These are phyloP conservation scores for Talaromyces thailandensis DNA, from an alignment of 495 filamentous ascomycete species.

Conservation along the genomic window DNA sequence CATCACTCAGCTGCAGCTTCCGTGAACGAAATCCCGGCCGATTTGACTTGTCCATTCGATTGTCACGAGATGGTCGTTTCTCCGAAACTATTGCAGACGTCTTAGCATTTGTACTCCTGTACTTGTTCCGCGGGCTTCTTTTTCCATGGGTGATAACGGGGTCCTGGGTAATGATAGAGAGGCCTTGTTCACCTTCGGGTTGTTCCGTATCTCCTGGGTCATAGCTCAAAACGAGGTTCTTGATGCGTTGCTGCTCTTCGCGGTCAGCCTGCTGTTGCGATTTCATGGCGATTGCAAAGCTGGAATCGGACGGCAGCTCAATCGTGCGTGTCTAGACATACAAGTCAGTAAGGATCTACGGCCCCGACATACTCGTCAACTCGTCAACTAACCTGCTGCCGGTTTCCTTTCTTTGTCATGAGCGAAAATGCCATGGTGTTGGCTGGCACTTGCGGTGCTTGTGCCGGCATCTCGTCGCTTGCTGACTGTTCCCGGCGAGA, in stretches of 20 bases:
- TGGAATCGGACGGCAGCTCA: slow-evolving; percentile 89
- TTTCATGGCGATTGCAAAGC: slow-evolving; percentile 91
- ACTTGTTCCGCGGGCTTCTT: slow-evolving; percentile 14
- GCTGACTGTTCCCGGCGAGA: slow-evolving; percentile 50
- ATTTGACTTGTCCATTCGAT: slow-evolving; percentile 58
- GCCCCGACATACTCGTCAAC: slow-evolving; percentile 16
- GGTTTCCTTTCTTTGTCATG: slow-evolving; percentile 92
- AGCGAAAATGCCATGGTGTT: slow-evolving; percentile 90
- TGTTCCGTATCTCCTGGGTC: slow-evolving; percentile 71
- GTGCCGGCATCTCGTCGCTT: slow-evolving; percentile 30
- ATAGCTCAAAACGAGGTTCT: slow-evolving; percentile 92
- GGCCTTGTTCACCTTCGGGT: slow-evolving; percentile 49
- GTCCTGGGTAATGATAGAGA: slow-evolving; percentile 18
- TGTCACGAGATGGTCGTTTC: slow-evolving; percentile 26
- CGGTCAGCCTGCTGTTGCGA: slow-evolving; percentile 89
- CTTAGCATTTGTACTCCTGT: slow-evolving; percentile 8
- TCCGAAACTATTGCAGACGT: slow-evolving; percentile 18
- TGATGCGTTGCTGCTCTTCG: slow-evolving; percentile 96
- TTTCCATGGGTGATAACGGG: slow-evolving; percentile 7
- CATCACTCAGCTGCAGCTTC: slow-evolving; percentile 89
- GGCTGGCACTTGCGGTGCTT: slow-evolving; percentile 24
- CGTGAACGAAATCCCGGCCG: slow-evolving; percentile 74
- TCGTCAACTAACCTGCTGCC: slow-evolving; percentile 59
- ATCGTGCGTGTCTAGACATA: slow-evolving; percentile 79
- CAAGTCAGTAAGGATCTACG: background rate